Percentiles rank a stretch among this genome's conserved stretches.
These are phyloP conservation scores for Asterophora lycoperdoides DNA, from an alignment of 768 basidiomycete genomes.

Conservation along the genomic window DNA sequence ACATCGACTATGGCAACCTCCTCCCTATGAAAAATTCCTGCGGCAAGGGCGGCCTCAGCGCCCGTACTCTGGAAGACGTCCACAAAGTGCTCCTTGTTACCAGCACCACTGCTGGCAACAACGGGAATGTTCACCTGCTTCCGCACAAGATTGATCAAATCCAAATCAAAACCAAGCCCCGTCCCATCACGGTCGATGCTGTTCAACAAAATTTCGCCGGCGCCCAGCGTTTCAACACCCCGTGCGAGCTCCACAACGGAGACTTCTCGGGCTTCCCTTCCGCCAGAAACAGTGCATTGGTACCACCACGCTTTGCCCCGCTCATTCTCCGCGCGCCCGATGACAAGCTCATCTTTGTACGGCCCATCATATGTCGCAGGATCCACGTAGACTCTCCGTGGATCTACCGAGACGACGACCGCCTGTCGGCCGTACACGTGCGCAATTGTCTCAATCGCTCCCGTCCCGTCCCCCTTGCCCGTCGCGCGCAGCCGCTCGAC, in stretches of 20 bases:
- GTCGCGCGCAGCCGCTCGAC: constrained; percentile 73
- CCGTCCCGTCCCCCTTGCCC: constrained; percentile 60
- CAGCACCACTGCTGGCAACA: constrained; percentile 93
- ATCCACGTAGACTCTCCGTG: constrained; percentile 79
- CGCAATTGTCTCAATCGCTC: constrained; percentile 92
- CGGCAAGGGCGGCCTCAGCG: constrained; percentile 91
- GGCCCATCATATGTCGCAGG: constrained; percentile 62
- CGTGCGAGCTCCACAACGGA: constrained; percentile 89
- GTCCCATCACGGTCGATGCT: constrained; percentile 96
- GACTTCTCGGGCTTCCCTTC: constrained; percentile 75
- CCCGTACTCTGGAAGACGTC: constrained; percentile 76
- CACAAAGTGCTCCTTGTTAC: constrained; percentile 76
- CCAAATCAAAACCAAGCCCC: constrained; percentile 86
- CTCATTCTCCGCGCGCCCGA: constrained; percentile 49
- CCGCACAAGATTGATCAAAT: constrained; percentile 74
- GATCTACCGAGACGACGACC: constrained; percentile 97
- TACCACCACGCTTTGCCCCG: constrained; percentile 93
- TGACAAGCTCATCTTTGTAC: constrained; percentile 59
- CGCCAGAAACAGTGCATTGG: constrained; percentile 95
- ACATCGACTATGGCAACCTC: constrained; percentile 84
- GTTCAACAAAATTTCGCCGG: constrained; percentile 93
- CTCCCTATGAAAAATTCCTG: constrained; percentile 92
- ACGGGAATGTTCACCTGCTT: constrained; percentile 82
- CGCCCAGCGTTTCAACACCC: constrained; percentile 88
- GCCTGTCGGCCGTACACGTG: constrained; percentile 90